Base-by-base conservation (phyloP, 2,329 filamentous ascomycete genomes). In the Xylaria digitata region DNA sequence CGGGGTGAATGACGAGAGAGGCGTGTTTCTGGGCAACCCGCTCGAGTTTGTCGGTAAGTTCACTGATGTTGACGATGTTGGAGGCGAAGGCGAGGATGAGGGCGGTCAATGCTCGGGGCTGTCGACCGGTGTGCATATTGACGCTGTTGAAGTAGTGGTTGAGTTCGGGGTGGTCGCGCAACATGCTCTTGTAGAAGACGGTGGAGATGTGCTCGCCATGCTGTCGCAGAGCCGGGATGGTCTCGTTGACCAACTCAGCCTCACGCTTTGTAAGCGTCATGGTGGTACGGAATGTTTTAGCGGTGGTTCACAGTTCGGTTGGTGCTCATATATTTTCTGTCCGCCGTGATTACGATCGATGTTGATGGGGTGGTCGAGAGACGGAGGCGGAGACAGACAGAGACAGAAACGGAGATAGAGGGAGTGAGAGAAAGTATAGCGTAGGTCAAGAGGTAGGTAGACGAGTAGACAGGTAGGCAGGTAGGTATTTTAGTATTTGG, bases 141-240 rank as follows among this genome's bases (percentile, higher is more conserved):
- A 87, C 85, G 32, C 81, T 82, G 80, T 93, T 93, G 85, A 94
- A 93, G 78, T 90, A 82, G 77, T 89, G 85, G 73, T 89, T 86
- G 37, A 94, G 85, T 50, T 88, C 85, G 0, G 90, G 90, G 67
- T 92, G 83, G 45, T 87, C 87, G 11, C 76, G 76, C 26, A 94
- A 82, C 82, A 94, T 87, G 75, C 87, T 89, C 68, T 83, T 82
- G 82, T 94, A 94, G 82, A 94, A 93, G 70, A 86, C 84, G n/a
- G 83, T 84, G 6, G 90, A 90, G 77, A 94, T 92, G 68, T 84
- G 82, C 69, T 86, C 84, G 75, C 92, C 92, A 75, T 93, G 87
- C 68, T 89, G 83, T 23, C 85, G 84, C 2, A 94, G 84, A 40
- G 90, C 85, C 1, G 91, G 91, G 66, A 92, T 87, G 6, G 91